Evolutionary conservation across 2,329 filamentous ascomycete species (phyloP).

Genomic region (Paracorniculantispora psalliotae): DNA sequence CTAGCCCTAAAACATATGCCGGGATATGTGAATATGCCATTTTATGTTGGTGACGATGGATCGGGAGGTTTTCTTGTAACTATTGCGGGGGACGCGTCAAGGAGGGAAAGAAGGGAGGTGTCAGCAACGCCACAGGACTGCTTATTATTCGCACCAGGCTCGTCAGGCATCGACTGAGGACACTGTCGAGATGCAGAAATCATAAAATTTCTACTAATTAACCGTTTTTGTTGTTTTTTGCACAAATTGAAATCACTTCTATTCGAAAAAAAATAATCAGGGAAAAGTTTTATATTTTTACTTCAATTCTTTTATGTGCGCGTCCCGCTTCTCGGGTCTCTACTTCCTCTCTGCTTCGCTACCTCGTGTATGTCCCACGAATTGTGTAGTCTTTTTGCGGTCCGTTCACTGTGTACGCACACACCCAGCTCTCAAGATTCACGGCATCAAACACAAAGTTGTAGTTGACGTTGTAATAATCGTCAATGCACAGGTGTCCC

Average conservation of each 20-base stretch:
- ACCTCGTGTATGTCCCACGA: constrained; percentile 41
- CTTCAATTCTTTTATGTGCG: not conserved
- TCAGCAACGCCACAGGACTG: too few species aligned
- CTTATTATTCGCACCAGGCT: not conserved
- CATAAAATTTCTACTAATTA: too few species aligned
- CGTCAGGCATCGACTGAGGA: not conserved
- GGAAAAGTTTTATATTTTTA: not conserved
- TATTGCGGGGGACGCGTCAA: not conserved
- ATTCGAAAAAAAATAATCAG: too few species aligned
- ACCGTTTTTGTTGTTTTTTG: too few species aligned
- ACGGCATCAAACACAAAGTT: constrained; percentile 59
- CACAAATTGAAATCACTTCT: too few species aligned
- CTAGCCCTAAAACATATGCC: constrained; percentile 20
- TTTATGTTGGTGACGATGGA: not conserved
- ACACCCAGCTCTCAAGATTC: constrained; percentile 51
- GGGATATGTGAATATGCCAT: constrained; percentile 24
- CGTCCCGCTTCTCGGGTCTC: not conserved
- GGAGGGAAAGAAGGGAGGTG: too few species aligned
- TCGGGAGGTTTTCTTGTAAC: not conserved
- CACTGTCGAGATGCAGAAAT: too few species aligned
- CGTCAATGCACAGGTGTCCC: constrained; percentile 65
- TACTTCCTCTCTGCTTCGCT: not conserved
- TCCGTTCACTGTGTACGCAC: constrained; percentile 63
- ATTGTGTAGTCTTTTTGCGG: constrained; percentile 71
- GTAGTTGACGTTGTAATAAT: constrained; percentile 67